Base-by-base conservation (phyloP, 2,329 filamentous ascomycete genomes). In the Scytalidium sp. region DNA sequence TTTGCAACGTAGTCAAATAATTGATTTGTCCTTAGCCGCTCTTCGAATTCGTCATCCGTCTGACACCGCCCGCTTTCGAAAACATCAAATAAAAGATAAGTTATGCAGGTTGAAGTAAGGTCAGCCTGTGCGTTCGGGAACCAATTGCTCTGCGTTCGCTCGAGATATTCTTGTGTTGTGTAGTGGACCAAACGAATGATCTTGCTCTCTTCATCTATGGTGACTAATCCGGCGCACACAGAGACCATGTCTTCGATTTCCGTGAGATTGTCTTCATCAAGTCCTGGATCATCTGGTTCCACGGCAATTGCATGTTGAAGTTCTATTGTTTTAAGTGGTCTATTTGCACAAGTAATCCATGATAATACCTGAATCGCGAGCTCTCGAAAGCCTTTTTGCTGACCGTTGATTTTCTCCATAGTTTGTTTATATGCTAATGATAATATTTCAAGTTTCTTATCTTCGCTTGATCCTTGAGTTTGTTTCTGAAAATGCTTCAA, bases 301-400 rank as follows among this genome's bases (percentile, higher is more conserved):
- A 72, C 57, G 0, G 70, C 73, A 11, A 79, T 62, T 0, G 73
- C 74, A 53, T 75, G 64, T 46, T 65, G 65, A 3, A 78, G 60
- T 47, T 76, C 72, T 0, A 19, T 0, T 1, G 48, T 57, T 1
- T 52, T 64, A 0, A 77, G 50, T 0, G 57, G 64, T 27, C 66
- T 61, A 27, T 55, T 65, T 17, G 52, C 47, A 25, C 23, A 51
- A 11, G 45, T 49, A 15, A 54, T 47, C 52, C 52, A 54, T 10
- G 39, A 42, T 22, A 54, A 44, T 15, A 54, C 43, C 21, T 43
- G 19, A 8, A 61, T 69, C 0, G 75, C 75, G 29, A 75, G 59
- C 0, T 64, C 46, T 8, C 29, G 23, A 13, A 65, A 55, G 3
- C 63, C 67, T 0, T 45, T 1, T 0, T 55, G 8, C 43, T 78